These are phyloP conservation scores for Alternaria hordeiaustralica DNA, from an alignment of 2,329 filamentous ascomycete genomes.

Conservation along the genomic window DNA sequence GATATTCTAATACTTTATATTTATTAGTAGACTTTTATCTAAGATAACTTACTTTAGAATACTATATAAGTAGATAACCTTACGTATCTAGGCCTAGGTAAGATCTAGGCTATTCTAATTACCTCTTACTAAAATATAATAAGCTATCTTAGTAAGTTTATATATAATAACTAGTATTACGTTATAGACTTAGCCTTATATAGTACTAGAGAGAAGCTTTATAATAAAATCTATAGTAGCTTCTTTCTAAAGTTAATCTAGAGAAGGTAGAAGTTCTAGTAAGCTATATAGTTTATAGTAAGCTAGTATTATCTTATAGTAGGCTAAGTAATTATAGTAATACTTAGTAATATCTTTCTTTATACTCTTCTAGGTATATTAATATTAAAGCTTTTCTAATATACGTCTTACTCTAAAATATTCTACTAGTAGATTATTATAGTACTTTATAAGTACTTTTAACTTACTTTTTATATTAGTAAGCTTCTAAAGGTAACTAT, in stretches of 20 bases:
- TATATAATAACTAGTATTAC: neutral
- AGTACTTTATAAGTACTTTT: neutral
- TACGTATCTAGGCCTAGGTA: neutral
- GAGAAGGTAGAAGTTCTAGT: neutral
- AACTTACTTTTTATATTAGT: neutral
- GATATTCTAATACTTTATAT: neutral
- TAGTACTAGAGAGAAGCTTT: neutral
- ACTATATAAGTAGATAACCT: neutral
- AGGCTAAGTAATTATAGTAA: neutral
- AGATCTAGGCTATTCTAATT: neutral
- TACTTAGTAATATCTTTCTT: neutral
- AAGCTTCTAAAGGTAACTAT: neutral
- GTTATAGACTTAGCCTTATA: neutral
- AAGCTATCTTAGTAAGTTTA: neutral
- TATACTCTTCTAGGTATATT: neutral
- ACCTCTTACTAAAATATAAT: neutral
- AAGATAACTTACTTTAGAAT: neutral
- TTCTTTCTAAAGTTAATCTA: neutral
- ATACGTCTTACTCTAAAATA: neutral
- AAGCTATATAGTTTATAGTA: neutral
- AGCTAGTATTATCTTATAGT: neutral
- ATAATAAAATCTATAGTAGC: neutral
- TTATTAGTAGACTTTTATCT: neutral
- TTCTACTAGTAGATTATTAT: neutral
- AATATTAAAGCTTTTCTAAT: neutral